Evolutionary conservation across 2,329 filamentous ascomycete genomes (phyloP), one percentile per base, ranked within the genome.

Genomic region (Tothia fuscella): DNA sequence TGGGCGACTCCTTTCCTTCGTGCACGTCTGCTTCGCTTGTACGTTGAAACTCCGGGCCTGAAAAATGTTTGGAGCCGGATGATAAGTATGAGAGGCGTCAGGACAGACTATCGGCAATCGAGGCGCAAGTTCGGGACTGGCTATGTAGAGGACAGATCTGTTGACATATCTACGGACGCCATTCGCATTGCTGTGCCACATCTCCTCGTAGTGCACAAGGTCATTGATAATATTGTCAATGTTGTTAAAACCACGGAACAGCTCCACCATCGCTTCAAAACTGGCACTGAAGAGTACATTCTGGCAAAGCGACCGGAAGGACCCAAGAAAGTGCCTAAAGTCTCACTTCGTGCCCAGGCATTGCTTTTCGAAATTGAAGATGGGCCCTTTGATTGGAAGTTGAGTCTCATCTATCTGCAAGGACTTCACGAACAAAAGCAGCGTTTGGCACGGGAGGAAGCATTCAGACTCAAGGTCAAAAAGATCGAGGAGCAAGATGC

Each of bases 321-420:
- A 0, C 86, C 93, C 1, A 96, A 93, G 57, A 68, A 76, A 34
- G 78, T 98, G 0, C 91, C 91, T 2, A 89, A 84, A 54, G 68
- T 98, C 17, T 89, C 87, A 0, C 50, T 98, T 7, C 77, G 87
- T 39, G 82, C 81, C 42, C 82, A 83, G 51, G 83, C 82, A 4
- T 69, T 98, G 19, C 64, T 94, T 2, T 89, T 98, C 45, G 89
- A 96, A 55, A 70, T 98, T 26, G 91, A 98, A 61, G 91, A 98
- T 57, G 89, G 91, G 38, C 81, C 85, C 0, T 98, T 98, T 53
- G 91, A 98, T 58, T 98, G 88, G 84, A 96, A 95, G 57, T 68
- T 98, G 7, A 86, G 88, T 13, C 79, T 87, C 55, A 98, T 98
- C 39, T 98, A 96, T 58, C 79, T 89, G 24, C 77, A 85, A 34